These are phyloP conservation scores for Ophiostoma sp. DNA, from an alignment of 2,329 filamentous ascomycete genomes.

Conservation along the genomic window DNA sequence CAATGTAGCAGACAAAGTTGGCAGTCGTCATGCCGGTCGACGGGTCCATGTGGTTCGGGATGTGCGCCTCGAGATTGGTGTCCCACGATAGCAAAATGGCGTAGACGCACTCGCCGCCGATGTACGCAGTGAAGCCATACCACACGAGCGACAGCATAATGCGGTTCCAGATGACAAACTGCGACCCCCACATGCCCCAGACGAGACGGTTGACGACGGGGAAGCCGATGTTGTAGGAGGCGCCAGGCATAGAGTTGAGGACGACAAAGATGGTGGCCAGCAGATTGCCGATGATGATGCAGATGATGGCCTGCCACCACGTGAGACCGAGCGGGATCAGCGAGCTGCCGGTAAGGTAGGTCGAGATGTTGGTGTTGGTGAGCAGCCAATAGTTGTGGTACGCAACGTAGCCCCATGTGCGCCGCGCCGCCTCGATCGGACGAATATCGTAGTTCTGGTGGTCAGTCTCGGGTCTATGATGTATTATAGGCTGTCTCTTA, in stretches of 20 bases:
- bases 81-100: conserved; percentile 8
- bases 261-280: conserved; percentile 2
- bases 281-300: conserved; percentile 4
- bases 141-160: conserved; percentile 10
- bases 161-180: conserved; percentile 13
- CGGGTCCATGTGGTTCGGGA: conserved; percentile 4
- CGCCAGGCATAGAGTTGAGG: conserved; percentile 11
- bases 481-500: not conserved
- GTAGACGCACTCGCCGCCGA: conserved; percentile 12
- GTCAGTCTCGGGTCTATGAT: not conserved
- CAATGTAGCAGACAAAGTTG: conserved; percentile 14
- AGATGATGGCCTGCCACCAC: conserved; percentile 11
- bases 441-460: conserved; percentile 11
- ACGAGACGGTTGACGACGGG: conserved; percentile 11
- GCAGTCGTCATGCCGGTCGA: conserved; percentile 11
- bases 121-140: conserved; percentile 11
- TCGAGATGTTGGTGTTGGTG: conserved; percentile 12
- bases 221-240: conserved; percentile 11
- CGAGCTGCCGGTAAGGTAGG: conserved; percentile 12
- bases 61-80: not conserved
- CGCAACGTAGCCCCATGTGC: conserved; percentile 9
- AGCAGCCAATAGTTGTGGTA: conserved; percentile 15
- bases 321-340: conserved; percentile 9
- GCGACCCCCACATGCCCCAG: conserved; percentile 9
- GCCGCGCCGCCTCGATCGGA: conserved; percentile 4